phyloP scores from a whole-genome alignment of 2,329 filamentous ascomycete species.

The Pezicula neosporulosa region DNA sequence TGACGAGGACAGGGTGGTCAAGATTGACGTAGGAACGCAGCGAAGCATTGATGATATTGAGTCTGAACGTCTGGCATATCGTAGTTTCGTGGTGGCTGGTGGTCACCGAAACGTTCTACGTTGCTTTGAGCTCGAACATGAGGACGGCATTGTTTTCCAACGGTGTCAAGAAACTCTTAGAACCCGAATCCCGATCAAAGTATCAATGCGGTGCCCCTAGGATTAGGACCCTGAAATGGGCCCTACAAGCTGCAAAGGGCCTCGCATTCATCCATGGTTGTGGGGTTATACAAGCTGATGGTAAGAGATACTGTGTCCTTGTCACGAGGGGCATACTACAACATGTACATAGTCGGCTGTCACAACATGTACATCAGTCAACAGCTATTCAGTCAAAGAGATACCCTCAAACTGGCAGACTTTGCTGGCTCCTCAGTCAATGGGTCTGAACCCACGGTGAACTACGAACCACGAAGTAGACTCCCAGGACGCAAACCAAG shows the following conservation, averaged over 20 bases:
- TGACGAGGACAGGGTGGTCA: slow-evolving; percentile 1
- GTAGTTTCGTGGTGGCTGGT: not conserved
- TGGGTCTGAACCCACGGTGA: not conserved
- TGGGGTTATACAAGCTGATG: slow-evolving; percentile 2
- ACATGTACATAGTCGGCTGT: slow-evolving; percentile 1
- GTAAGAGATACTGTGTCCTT: not conserved
- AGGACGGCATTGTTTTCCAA: not conserved
- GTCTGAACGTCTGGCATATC: not conserved
- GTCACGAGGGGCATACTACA: not conserved
- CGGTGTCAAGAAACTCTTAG: slow-evolving; percentile 1
- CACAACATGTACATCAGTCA: too few relatives aligned
- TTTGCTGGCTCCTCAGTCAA: slow-evolving; percentile 4
- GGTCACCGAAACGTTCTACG: not conserved
- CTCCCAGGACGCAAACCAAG: not conserved
- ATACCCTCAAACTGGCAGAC: slow-evolving; percentile 2
- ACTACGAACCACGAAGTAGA: not conserved
- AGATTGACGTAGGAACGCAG: not conserved
- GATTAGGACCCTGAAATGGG: not conserved
- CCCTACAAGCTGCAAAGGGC: not conserved
- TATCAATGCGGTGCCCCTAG: not conserved
- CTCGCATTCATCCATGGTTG: slow-evolving; percentile 1
- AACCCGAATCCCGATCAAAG: not conserved
- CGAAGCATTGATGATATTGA: slow-evolving; percentile 2
- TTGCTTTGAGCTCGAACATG: not conserved
- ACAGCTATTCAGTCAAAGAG: not conserved